Percentiles rank a stretch among this genome's conserved stretches.
Conservation (phyloP, 768 basidiomycete genomes). For the Podaxis sp. region DNA sequence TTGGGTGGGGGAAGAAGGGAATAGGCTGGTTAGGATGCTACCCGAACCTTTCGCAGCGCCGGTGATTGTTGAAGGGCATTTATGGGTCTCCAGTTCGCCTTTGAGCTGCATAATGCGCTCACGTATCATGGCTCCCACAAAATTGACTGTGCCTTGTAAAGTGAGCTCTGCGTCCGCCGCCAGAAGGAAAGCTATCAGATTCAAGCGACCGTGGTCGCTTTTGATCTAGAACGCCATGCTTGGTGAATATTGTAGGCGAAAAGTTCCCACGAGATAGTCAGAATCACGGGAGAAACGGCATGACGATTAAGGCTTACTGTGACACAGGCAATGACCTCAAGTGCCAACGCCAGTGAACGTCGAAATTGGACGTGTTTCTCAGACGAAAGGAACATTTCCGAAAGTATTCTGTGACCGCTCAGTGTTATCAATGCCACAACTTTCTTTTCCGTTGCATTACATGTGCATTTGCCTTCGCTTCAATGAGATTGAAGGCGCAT, state of each 20-base stretch:
- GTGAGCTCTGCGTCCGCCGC: background rate
- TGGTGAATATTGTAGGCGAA: slow-evolving; percentile 12
- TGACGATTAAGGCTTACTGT: background rate
- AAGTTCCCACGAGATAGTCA: background rate
- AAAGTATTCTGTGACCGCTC: background rate
- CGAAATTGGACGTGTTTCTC: background rate
- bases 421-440: background rate
- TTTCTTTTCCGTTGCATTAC: background rate
- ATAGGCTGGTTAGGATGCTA: background rate
- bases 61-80: background rate
- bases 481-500: too few species aligned
- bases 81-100: background rate
- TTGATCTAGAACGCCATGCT: slow-evolving; percentile 6
- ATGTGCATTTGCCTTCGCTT: background rate
- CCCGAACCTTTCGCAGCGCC: background rate
- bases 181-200: slow-evolving; percentile 4
- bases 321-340: slow-evolving; percentile 4
- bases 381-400: background rate
- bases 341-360: background rate
- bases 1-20: background rate
- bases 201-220: background rate
- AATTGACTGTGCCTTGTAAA: slow-evolving; percentile 4
- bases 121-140: background rate
- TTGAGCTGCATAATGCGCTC: background rate
- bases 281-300: background rate